Percentiles rank a stretch among this genome's conserved stretches.
phyloP scores from a whole-genome alignment of 164 flowering plant species.

The Dillenia suffruticosa region DNA sequence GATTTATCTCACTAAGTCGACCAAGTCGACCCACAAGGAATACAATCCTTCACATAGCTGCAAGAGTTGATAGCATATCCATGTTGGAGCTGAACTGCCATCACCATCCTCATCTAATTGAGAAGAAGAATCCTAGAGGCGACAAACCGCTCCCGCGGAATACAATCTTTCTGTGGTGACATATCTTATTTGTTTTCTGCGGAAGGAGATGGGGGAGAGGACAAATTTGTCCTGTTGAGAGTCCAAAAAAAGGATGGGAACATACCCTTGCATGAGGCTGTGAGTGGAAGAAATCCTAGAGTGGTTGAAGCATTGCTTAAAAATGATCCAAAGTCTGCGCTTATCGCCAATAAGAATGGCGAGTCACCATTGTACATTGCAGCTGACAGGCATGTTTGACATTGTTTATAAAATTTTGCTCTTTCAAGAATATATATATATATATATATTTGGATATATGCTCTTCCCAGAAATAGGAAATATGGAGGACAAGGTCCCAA shows the following conservation, averaged over 20 bases:
- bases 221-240: neutral
- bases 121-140: too few relatives aligned
- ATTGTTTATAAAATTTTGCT: neutral
- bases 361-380: constrained; percentile 14
- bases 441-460: too few relatives aligned
- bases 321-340: neutral
- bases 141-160: too few relatives aligned
- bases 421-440: neutral
- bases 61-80: neutral
- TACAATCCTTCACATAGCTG: neutral
- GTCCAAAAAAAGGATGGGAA: constrained; percentile 11
- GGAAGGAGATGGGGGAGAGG: neutral
- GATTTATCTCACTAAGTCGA: neutral
- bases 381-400: neutral
- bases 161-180: neutral
- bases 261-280: constrained; percentile 14
- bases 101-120: neutral
- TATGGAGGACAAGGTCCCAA: neutral
- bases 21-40: neutral
- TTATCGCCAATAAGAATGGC: constrained; percentile 6
- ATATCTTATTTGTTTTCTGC: neutral
- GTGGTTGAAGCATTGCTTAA: neutral
- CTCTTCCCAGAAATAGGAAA: neutral
- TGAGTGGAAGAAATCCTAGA: neutral
- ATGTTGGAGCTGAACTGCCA: neutral